A percentile compares a stretch with the other conserved stretches of the same genome.
phyloP scores from a whole-genome alignment of 78 protist genomes.

The slime mould (Dictyostelium discoideum) region dicty_2.7 NC_007088.5:8171501-8172000 shows the following conservation, averaged over 20 bases:
- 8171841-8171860: neutral
- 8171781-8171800: neutral
- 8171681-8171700: no score
- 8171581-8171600: no score
- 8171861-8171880: neutral
- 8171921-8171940: neutral
- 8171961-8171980: neutral
- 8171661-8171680: no score
- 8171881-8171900: conserved; percentile 2
- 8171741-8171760: neutral
- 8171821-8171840: neutral
- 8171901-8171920: neutral
- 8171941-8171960: conserved; percentile 11
- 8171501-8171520: no score
- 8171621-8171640: no score
- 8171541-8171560: no score
- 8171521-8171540: no score
- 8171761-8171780: neutral
- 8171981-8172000: conserved; percentile 4
- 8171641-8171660: no score
- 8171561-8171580: no score
- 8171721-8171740: neutral
- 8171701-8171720: neutral
- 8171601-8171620: no score
- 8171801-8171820: neutral